phyloP scores from a whole-genome alignment of 495 filamentous ascomycete genomes.

The Trichoderma gamsii region DNA sequence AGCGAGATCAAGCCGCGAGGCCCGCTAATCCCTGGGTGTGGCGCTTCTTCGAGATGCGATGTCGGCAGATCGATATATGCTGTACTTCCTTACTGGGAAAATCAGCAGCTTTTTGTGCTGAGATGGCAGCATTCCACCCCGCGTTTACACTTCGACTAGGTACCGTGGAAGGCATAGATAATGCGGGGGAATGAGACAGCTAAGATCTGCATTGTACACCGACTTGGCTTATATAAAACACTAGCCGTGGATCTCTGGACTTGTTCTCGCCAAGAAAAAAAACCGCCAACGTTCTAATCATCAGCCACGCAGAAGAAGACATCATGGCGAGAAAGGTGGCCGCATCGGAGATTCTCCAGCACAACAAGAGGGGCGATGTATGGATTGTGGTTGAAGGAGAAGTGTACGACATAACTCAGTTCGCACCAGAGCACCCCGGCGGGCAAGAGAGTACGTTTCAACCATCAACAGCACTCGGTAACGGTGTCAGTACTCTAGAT shows the following conservation, averaged over 20 bases:
- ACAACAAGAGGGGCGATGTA: conserved; percentile 53
- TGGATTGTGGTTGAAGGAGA: conserved; percentile 67
- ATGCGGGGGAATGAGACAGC: neutral
- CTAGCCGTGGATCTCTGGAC: too few species aligned
- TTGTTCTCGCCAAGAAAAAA: neutral
- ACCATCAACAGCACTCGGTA: too few species aligned
- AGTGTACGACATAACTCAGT: conserved; percentile 66
- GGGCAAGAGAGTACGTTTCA: conserved; percentile 35
- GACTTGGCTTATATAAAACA: neutral
- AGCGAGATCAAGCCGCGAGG: neutral
- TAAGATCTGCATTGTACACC: neutral
- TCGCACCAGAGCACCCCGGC: conserved; percentile 53
- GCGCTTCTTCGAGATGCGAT: neutral
- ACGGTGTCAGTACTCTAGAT: neutral
- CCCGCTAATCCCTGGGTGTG: neutral
- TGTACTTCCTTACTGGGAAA: too few species aligned
- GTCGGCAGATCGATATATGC: neutral
- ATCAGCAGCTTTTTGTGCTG: too few species aligned
- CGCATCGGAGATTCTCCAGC: conserved; percentile 44
- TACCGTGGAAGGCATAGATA: neutral
- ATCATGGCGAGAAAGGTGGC: neutral
- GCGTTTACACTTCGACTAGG: neutral
- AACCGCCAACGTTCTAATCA: neutral
- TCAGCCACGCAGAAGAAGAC: neutral
- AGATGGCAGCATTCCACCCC: neutral